Evolutionary conservation across 2,329 filamentous ascomycete species (phyloP), one percentile per base, ranked within the genome.

Genomic region (Xylariaceae sp.): DNA sequence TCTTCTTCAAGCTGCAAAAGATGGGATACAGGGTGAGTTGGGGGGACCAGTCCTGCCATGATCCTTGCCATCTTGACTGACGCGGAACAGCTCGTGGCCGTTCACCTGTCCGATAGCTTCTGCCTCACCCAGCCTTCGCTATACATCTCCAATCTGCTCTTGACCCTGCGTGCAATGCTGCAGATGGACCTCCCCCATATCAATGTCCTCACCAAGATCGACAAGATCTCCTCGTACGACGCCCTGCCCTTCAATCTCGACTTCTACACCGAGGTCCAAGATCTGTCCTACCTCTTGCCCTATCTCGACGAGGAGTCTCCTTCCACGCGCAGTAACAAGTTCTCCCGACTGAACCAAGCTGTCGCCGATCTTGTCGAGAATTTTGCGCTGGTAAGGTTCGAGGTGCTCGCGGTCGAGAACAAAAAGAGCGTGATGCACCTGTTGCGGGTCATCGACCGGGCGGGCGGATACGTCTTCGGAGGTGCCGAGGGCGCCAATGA

Each of bases 201-300:
- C 46, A 98, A 98, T 53, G 85, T 98, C 42, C 74, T 98, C 17
- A 95, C 89, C 37, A 98, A 98, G 64, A 94, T 98, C 62, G 92
- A 98, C 62, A 95, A 95, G 55, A 70, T 98, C 34, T 68, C 80
- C 22, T 77, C 82, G 33, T 95, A 94, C 53, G 81, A 86, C 29
- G 77, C 85, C 17, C 70, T 98, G 0, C 87, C 89, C 0, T 95
- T 98, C 68, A 94, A 94, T 51, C 78, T 98, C 39, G 89, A 95
- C 45, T 98, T 82, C 60, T 98, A 96, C 59, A 96, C 92, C 40
- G 90, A 98, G 58, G 90, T 96, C 6, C 89, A 98, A 59, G 88
- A 95, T 51, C 73, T 98, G 4, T 76, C 77, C 15, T 87, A 94
- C 47, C 70, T 98, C 10, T 72, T 92, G 1, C 87, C 88, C 2